Percentiles rank a stretch among this genome's conserved stretches.
These are phyloP conservation scores for Proliferodiscus dingleyae DNA, from an alignment of 2,329 filamentous ascomycete species.

Conservation along the genomic window DNA sequence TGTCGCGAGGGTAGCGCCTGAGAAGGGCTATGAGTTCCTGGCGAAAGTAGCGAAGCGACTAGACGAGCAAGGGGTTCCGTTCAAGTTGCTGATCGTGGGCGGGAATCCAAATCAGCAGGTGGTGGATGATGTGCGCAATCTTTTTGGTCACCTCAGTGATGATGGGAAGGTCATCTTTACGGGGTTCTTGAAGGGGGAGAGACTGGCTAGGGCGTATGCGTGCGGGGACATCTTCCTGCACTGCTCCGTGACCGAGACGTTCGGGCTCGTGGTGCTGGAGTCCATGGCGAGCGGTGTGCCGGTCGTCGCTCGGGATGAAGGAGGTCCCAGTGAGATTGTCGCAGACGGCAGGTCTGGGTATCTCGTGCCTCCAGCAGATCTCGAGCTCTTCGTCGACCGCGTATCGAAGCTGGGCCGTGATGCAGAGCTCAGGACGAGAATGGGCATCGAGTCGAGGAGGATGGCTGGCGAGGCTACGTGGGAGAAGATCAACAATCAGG, in stretches of 20 bases:
- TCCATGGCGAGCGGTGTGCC: slow-evolving; percentile 67
- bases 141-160: slow-evolving; percentile 47
- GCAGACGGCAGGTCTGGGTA: slow-evolving; percentile 55
- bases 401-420: slow-evolving; percentile 47
- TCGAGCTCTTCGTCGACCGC: slow-evolving; percentile 52
- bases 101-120: slow-evolving; percentile 62
- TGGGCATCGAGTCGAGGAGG: slow-evolving; percentile 45
- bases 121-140: slow-evolving; percentile 54
- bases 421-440: slow-evolving; percentile 36
- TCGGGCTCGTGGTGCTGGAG: slow-evolving; percentile 66
- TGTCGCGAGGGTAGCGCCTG: slow-evolving; percentile 62
- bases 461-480: slow-evolving; percentile 62
- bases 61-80: slow-evolving; percentile 50
- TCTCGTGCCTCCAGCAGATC: slow-evolving; percentile 53
- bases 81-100: slow-evolving; percentile 63
- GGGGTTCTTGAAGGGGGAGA: slow-evolving; percentile 57
- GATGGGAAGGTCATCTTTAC: slow-evolving; percentile 59
- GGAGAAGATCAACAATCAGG: slow-evolving; percentile 67
- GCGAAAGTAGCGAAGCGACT: slow-evolving; percentile 50
- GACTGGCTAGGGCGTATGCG: slow-evolving; percentile 62
- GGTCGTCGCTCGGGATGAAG: slow-evolving; percentile 64
- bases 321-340: slow-evolving; percentile 65
- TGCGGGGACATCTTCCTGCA: slow-evolving; percentile 66
- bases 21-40: slow-evolving; percentile 68
- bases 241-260: slow-evolving; percentile 66